Evolutionary conservation across 352 stramenopile genomes (phyloP), one percentile per base, ranked within the genome.

Genomic region (Globisporangium spiculum): DNA sequence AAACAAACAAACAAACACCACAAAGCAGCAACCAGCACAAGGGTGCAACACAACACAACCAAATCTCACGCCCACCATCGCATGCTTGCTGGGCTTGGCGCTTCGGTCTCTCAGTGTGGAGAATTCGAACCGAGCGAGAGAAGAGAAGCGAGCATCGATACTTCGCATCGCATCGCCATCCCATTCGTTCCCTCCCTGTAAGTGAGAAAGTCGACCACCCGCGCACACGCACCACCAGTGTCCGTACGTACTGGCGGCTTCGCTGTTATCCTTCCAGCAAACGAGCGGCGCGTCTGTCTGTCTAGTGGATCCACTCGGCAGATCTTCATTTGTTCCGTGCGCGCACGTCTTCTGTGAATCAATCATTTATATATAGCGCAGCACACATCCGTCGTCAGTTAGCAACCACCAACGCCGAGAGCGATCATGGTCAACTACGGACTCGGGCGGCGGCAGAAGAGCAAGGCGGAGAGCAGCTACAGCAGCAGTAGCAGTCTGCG

Each of bases 391-490:
- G 27, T 4, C 16, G 44, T 24, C 44, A 22, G 44, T 52, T 52
- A 58, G 1, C 22, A 46, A 36, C 32, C 56, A 41, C 54, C 24
- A 54, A 54, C n/a, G 27, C 36, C n/a, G 24, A 64, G 38, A 30
- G 32, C 32, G 9, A 67, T 16, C 38, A 46, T 67, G 62, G 62
- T 67, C 34, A 56, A 71, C 60, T 67, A 67, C 66, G 60, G 66
- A 18, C 50, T 63, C 48, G 38, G 60, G 10, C 46, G 66, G 27
- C 58, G 59, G 18, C 26, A 67, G 46, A 38, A 67, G 50, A 67
- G 62, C 62, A 67, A 60, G 52, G 44, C 44, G 44, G 44, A 58
- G 24, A 58, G 52, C 22, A 30, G 52, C 41, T 75, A 65, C 36
- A 50, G 41, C 16, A 44, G 65, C 16, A 72, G 53, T 46, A 80